A percentile compares a stretch with the other conserved stretches of the same genome.
phyloP scores from a whole-genome alignment of 1,139 yeast genomes.

The Scheffersomyces segobiensis region DNA sequence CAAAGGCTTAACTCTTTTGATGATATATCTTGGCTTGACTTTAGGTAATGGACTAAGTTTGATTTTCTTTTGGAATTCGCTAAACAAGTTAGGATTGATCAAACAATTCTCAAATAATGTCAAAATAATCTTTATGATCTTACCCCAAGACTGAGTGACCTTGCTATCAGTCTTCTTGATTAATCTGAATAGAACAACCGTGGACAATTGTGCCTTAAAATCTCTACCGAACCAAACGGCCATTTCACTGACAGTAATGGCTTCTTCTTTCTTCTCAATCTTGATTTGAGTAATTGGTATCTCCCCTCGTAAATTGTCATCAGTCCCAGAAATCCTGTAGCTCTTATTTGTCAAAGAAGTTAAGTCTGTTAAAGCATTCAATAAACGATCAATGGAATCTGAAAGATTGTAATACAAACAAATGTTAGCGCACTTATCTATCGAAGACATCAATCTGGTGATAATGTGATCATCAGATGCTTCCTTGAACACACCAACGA shows the following conservation, averaged over 20 bases:
- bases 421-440: slow-evolving; percentile 80
- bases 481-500: slow-evolving; percentile 75
- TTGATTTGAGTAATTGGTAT: slow-evolving; percentile 51
- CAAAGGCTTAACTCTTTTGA: slow-evolving; percentile 59
- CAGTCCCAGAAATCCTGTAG: slow-evolving; percentile 6
- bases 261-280: slow-evolving; percentile 50
- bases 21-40: slow-evolving; percentile 65
- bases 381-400: slow-evolving; percentile 62
- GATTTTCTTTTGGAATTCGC: slow-evolving; percentile 59
- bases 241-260: slow-evolving; percentile 73
- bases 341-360: slow-evolving; percentile 50
- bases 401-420: slow-evolving; percentile 64
- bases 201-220: slow-evolving; percentile 87
- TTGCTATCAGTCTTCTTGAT: slow-evolving; percentile 57
- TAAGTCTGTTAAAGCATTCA: slow-evolving; percentile 61
- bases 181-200: slow-evolving; percentile 81
- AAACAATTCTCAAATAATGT: slow-evolving; percentile 74
- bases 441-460: slow-evolving; percentile 80
- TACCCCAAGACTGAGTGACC: slow-evolving; percentile 58
- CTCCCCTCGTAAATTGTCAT: slow-evolving; percentile 44
- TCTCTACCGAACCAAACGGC: slow-evolving; percentile 87
- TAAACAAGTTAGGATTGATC: slow-evolving; percentile 64
- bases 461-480: slow-evolving; percentile 91
- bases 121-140: slow-evolving; percentile 59
- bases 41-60: slow-evolving; percentile 54